phyloP scores from a whole-genome alignment of 495 filamentous ascomycete species.

The Xylaria bambusicola region DNA sequence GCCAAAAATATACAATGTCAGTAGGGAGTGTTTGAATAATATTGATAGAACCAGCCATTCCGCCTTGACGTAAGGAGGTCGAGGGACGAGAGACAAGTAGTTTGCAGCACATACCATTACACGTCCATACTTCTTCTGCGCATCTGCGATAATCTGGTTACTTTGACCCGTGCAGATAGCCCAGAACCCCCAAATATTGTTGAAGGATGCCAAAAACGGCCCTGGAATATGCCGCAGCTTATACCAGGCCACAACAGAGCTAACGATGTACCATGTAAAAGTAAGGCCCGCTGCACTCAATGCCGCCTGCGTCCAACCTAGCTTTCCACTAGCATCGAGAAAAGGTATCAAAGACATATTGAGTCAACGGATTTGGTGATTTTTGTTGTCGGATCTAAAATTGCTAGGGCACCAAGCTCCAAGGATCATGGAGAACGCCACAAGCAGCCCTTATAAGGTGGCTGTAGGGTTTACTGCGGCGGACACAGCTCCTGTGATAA shows the following conservation, averaged over 20 bases:
- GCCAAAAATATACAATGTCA: not conserved
- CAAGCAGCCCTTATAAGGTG: too few species aligned
- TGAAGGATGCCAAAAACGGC: constrained; percentile 9
- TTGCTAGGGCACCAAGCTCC: too few species aligned
- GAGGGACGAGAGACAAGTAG: not conserved
- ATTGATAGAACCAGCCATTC: too few species aligned
- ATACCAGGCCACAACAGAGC: constrained; percentile 1
- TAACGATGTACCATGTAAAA: constrained; percentile 4
- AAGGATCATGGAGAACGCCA: too few species aligned
- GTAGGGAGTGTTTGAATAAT: too few species aligned
- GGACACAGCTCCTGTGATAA: too few species aligned
- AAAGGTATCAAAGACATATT: not conserved
- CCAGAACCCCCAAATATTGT: constrained; percentile 8
- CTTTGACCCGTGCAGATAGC: not conserved
- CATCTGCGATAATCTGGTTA: not conserved
- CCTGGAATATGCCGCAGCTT: constrained; percentile 12
- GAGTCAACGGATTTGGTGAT: not conserved
- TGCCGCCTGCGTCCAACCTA: not conserved
- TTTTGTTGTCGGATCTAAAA: not conserved
- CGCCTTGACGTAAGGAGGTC: not conserved
- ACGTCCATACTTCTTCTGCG: not conserved
- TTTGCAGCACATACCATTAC: not conserved
- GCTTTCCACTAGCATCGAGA: not conserved
- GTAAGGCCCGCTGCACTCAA: not conserved
- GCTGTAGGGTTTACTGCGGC: too few species aligned